These are phyloP conservation scores for Xylaria sp. DNA, from an alignment of 2,329 filamentous ascomycete species.

Conservation along the genomic window DNA sequence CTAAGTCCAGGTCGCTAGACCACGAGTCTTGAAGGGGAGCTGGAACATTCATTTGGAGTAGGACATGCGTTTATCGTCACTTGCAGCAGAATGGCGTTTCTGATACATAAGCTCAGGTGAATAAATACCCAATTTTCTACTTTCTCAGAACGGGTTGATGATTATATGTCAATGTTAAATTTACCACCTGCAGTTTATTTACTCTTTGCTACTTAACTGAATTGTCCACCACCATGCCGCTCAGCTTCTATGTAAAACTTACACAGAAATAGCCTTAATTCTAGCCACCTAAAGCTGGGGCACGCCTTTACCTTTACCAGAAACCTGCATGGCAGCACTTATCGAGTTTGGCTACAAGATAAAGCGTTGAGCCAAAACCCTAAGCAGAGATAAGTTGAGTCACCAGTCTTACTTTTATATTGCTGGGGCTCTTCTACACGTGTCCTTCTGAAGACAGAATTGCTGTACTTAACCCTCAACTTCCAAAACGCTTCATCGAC, in stretches of 20 bases:
- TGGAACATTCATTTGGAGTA: background rate
- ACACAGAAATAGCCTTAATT: background rate
- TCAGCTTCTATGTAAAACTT: background rate
- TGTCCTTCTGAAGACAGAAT: background rate
- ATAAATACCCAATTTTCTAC: constrained; percentile 6
- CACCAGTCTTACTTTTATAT: too few relatives aligned
- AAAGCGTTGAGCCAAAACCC: background rate
- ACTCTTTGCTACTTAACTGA: background rate
- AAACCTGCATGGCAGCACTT: background rate
- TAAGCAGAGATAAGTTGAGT: too few relatives aligned
- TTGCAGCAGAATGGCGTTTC: background rate
- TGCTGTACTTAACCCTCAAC: background rate
- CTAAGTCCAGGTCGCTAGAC: constrained; percentile 62
- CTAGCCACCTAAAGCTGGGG: background rate
- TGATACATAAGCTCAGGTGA: background rate
- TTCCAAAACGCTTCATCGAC: background rate
- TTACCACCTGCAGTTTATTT: background rate
- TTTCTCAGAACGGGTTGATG: background rate
- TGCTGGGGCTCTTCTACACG: too few relatives aligned
- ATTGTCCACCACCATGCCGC: background rate
- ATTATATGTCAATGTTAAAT: background rate
- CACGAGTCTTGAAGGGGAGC: background rate
- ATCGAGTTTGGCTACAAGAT: background rate
- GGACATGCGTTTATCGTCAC: too few relatives aligned
- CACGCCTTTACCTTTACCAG: background rate